These are phyloP conservation scores for Teratosphaeria nubilosa DNA, from an alignment of 2,329 filamentous ascomycete genomes.

Conservation along the genomic window DNA sequence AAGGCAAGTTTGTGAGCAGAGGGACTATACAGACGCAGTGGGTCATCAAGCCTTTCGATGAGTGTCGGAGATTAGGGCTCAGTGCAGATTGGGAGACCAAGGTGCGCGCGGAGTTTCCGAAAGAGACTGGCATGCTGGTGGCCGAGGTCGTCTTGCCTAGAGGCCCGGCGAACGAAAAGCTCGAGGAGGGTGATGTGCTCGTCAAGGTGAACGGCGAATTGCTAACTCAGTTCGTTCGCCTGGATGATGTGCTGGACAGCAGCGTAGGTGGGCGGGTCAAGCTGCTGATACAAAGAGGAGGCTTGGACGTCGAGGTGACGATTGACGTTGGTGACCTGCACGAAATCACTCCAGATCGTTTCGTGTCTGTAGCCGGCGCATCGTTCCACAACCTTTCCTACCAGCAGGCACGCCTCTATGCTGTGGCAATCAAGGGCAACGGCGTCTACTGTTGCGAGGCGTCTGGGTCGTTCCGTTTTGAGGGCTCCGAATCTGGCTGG, in stretches of 20 bases:
- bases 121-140: constrained; percentile 93
- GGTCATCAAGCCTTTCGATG: constrained; percentile 93
- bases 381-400: constrained; percentile 96
- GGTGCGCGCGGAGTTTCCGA: constrained; percentile 72
- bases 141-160: constrained; percentile 89
- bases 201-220: constrained; percentile 89
- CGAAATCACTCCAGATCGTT: constrained; percentile 88
- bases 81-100: constrained; percentile 77
- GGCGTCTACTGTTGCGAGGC: constrained; percentile 94
- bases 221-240: constrained; percentile 80
- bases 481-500: constrained; percentile 85
- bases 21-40: constrained; percentile 98
- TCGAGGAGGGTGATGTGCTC: constrained; percentile 89
- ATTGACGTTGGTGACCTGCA: constrained; percentile 83
- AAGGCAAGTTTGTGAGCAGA: constrained; percentile 64
- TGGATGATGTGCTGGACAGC: constrained; percentile 86
- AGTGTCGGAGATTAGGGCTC: constrained; percentile 81
- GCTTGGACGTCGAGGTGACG: constrained; percentile 75
- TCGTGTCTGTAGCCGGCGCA: constrained; percentile 84
- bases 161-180: constrained; percentile 74
- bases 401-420: constrained; percentile 92
- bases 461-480: constrained; percentile 87
- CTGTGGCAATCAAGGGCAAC: constrained; percentile 64
- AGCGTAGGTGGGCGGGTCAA: constrained; percentile 70
- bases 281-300: constrained; percentile 77